Percentiles rank a stretch among this genome's conserved stretches.
Conservation (phyloP, 1,139 yeast species). For the Candida tropicalis region DNA sequence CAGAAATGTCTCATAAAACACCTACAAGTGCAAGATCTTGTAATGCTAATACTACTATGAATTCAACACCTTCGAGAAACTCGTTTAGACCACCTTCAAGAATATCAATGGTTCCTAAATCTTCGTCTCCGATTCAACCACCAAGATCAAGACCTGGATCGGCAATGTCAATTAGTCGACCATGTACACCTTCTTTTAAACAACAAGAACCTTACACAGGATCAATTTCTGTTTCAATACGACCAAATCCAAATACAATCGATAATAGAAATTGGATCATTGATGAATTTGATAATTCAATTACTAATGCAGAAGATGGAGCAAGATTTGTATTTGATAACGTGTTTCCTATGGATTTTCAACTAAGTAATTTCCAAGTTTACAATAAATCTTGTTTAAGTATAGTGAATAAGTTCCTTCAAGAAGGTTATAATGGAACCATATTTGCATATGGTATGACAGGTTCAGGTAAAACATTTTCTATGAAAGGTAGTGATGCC, state of each 20-base stretch:
- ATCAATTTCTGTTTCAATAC: slow-evolving; percentile 51
- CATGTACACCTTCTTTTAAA: slow-evolving; percentile 39
- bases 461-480: slow-evolving; percentile 92
- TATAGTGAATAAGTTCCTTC: slow-evolving; percentile 63
- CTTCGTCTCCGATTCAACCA: slow-evolving; percentile 20
- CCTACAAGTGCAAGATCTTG: slow-evolving; percentile 28
- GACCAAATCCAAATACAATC: slow-evolving; percentile 52
- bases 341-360: slow-evolving; percentile 54
- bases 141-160: slow-evolving; percentile 44
- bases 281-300: slow-evolving; percentile 38
- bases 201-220: slow-evolving; percentile 50
- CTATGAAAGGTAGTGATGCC: slow-evolving; percentile 74
- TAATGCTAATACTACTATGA: slow-evolving; percentile 17
- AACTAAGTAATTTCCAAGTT: slow-evolving; percentile 56
- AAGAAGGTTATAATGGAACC: slow-evolving; percentile 83
- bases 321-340: slow-evolving; percentile 70
- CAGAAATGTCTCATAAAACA: slow-evolving; percentile 22
- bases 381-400: slow-evolving; percentile 63
- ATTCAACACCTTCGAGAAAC: slow-evolving; percentile 14
- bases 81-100: slow-evolving; percentile 20
- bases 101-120: slow-evolving; percentile 22
- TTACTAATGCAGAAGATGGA: slow-evolving; percentile 54
- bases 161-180: slow-evolving; percentile 28
- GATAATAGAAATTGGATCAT: slow-evolving; percentile 46
- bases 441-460: slow-evolving; percentile 95